Base-by-base conservation (phyloP, 78 protist species). In the Dictyostelium intermedium region DNA sequence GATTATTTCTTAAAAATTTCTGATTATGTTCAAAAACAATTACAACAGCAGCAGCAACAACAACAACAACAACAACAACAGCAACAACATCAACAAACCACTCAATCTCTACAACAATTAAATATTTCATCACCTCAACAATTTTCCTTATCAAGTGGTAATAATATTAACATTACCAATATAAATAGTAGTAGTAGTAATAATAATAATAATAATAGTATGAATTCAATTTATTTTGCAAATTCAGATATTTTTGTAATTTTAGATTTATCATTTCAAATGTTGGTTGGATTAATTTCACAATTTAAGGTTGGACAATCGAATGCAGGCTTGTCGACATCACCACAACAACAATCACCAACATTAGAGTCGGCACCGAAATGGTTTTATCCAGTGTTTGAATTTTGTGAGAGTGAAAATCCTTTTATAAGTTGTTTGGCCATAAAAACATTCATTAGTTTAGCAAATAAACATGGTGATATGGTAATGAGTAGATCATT, bases 371-470 rank as follows among this genome's bases (percentile, higher is more conserved):
- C 85, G 5, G 18, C 89, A n/a, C 95, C 95, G 7, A 84, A 76
- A 50, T 91, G 95, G 95, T 91, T 78, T 66, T 18, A 63, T 9
- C 92, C 95, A 61, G 72, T 85, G 10, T 91, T 73, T 16, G 76
- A 35, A 27, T 85, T 91, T 39, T 91, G 91, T 79, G 32, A 43
- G 61, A 56, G 72, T 32, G 91, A 85, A 5, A 91, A 91, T 27
- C 95, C 95, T 2, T 85, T 78, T 47, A 85, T 91, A 7, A 20
- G 74, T 34, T 91, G 95, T 73, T 45, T 85, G 2, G 89, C 95
- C 1, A 91, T 91, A 11, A 91, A 79, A 34, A 16, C 91, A 2
- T 82, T 91, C 27, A 91, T 91, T 43, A 81, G 73, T 50, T 37
- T 91, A 3, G 61, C 85, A 0, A 83, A 91, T 63, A 91, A 79